Evolutionary conservation across 805 yeast species (phyloP).

Genomic region (Teunomyces stri): DNA sequence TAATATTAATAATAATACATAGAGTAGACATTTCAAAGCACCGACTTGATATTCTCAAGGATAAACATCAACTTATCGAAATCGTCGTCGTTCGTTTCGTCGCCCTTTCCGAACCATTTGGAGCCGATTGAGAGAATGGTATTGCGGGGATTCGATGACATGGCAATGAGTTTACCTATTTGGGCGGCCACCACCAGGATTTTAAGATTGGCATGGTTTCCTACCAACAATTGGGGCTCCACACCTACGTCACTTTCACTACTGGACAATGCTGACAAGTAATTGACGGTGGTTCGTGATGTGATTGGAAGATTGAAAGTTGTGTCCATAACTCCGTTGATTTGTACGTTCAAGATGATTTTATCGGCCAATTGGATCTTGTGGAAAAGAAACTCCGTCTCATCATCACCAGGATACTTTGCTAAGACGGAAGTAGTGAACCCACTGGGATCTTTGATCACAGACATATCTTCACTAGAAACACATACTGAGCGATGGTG

Average conservation of each 20-base stretch:
- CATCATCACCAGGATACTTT: slow-evolving; percentile 2
- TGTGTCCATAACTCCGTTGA: slow-evolving; percentile 49
- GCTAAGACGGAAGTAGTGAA: slow-evolving; percentile 8
- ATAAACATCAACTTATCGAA: slow-evolving; percentile 47
- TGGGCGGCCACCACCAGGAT: slow-evolving; percentile 49
- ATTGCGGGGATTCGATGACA: slow-evolving; percentile 33
- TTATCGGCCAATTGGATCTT: slow-evolving; percentile 36
- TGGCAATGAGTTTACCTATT: slow-evolving; percentile 41
- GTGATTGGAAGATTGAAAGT: slow-evolving; percentile 36
- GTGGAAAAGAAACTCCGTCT: slow-evolving; percentile 17
- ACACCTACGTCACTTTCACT: slow-evolving; percentile 27
- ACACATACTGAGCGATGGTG: not conserved
- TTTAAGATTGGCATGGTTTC: slow-evolving; percentile 47
- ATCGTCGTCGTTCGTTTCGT: slow-evolving; percentile 29
- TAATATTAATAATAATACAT: not conserved
- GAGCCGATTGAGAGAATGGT: slow-evolving; percentile 46
- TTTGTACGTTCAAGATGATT: slow-evolving; percentile 36
- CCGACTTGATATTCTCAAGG: slow-evolving; percentile 23
- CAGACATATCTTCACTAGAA: not conserved
- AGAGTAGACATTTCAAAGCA: not conserved
- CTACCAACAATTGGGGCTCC: slow-evolving; percentile 47
- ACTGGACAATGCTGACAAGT: slow-evolving; percentile 1
- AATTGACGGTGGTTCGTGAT: slow-evolving; percentile 17
- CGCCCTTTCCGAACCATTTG: slow-evolving; percentile 44
- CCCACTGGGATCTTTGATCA: slow-evolving; percentile 9